phyloP scores from a whole-genome alignment of 805 yeast genomes.

The Kodamaea hsintzibuensis region DNA sequence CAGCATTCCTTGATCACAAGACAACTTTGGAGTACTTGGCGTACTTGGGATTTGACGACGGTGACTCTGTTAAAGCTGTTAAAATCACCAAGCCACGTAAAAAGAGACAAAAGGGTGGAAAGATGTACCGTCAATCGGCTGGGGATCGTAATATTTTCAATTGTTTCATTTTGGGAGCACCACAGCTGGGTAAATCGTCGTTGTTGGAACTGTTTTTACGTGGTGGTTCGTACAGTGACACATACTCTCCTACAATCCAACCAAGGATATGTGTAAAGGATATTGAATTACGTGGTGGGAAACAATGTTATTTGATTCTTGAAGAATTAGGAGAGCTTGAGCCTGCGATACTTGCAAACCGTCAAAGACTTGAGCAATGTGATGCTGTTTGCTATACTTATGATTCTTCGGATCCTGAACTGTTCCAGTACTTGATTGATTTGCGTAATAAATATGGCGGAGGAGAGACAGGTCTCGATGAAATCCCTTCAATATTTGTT shows the following conservation, averaged over 20 bases:
- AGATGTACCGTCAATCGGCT: constrained; percentile 62
- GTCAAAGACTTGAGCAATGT: constrained; percentile 70
- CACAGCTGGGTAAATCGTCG: constrained; percentile 85
- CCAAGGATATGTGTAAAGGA: constrained; percentile 87
- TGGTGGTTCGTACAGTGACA: constrained; percentile 67
- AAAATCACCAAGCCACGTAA: constrained; percentile 82
- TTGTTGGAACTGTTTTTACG: constrained; percentile 73
- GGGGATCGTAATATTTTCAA: constrained; percentile 88
- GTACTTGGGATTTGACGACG: constrained; percentile 80
- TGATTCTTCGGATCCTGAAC: constrained; percentile 95
- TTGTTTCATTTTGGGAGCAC: constrained; percentile 84
- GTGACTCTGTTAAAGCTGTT: constrained; percentile 44
- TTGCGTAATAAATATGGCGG: constrained; percentile 53
- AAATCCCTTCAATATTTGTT: constrained; percentile 81
- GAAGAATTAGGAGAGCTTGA: constrained; percentile 90
- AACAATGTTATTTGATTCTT: constrained; percentile 86
- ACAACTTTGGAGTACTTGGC: constrained; percentile 88
- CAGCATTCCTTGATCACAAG: constrained; percentile 81
- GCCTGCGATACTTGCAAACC: constrained; percentile 76
- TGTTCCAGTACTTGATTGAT: constrained; percentile 79
- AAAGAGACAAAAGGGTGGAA: constrained; percentile 64
- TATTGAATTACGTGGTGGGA: constrained; percentile 91
- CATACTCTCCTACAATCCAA: constrained; percentile 77
- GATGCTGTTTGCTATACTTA: constrained; percentile 89
- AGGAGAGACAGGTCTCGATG: constrained; percentile 50